Evolutionary conservation across 2,329 filamentous ascomycete genomes (phyloP).

Genomic region (Cladobotryum protrusum): DNA sequence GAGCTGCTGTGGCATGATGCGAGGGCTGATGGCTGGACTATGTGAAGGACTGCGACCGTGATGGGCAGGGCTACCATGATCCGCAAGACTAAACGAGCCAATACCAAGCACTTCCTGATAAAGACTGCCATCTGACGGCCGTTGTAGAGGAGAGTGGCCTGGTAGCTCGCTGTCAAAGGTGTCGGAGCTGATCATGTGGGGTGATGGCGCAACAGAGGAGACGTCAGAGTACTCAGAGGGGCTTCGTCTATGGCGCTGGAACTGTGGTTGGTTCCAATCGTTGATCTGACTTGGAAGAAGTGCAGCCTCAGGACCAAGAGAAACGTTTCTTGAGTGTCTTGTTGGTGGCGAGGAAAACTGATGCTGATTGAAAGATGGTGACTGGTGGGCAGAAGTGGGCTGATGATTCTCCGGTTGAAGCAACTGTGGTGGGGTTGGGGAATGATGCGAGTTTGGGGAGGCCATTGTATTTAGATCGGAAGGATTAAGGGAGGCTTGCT

Average conservation of each 20-base stretch:
- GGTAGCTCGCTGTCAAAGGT: slow-evolving; percentile 67
- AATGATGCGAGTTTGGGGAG: slow-evolving; percentile 49
- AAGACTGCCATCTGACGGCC: slow-evolving; percentile 62
- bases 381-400: slow-evolving; percentile 46
- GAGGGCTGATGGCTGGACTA: slow-evolving; percentile 60
- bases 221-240: slow-evolving; percentile 93
- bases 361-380: slow-evolving; percentile 50
- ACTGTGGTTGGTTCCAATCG: slow-evolving; percentile 54
- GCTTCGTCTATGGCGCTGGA: slow-evolving; percentile 74
- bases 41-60: slow-evolving; percentile 77
- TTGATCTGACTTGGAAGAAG: slow-evolving; percentile 45
- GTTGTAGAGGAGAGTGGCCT: slow-evolving; percentile 74
- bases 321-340: slow-evolving; percentile 49
- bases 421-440: slow-evolving; percentile 50
- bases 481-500: slow-evolving; percentile 37
- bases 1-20: slow-evolving; percentile 51
- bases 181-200: slow-evolving; percentile 71
- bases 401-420: slow-evolving; percentile 44
- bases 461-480: slow-evolving; percentile 49
- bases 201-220: slow-evolving; percentile 78
- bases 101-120: slow-evolving; percentile 76
- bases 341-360: slow-evolving; percentile 47
- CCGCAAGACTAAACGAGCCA: slow-evolving; percentile 73
- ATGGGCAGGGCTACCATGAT: slow-evolving; percentile 57
- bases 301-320: slow-evolving; percentile 52